These are phyloP conservation scores for Closterium sp. DNA, from an alignment of 139 green algal genomes.

Conservation along the genomic window DNA sequence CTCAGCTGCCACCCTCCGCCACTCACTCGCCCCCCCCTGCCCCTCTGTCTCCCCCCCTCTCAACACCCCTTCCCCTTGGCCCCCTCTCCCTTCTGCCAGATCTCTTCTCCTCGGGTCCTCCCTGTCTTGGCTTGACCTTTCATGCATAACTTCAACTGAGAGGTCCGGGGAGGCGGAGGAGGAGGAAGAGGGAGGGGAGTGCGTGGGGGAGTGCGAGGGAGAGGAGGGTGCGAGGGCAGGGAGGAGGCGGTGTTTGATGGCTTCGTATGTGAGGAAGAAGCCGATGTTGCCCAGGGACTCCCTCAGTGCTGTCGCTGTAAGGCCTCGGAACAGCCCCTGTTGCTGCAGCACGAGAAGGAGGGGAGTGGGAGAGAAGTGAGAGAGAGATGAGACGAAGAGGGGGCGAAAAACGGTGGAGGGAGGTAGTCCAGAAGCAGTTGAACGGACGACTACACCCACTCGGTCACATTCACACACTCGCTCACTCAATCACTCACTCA, in stretches of 20 bases:
- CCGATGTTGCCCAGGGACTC: conserved; percentile 42
- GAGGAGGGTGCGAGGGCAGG: neutral
- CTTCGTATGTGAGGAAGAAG: conserved; percentile 44
- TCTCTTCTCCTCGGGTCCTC: neutral
- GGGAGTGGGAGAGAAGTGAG: neutral
- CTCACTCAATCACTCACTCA: neutral
- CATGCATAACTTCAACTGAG: neutral
- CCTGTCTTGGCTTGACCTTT: neutral
- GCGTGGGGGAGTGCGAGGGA: neutral
- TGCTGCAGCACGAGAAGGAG: neutral
- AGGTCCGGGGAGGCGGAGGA: neutral
- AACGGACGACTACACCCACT: too few relatives aligned
- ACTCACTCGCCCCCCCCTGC: too few relatives aligned
- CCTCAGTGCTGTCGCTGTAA: conserved; percentile 17
- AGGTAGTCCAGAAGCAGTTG: too few relatives aligned
- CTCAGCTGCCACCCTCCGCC: neutral
- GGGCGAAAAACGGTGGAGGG: too few relatives aligned
- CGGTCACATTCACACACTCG: too few relatives aligned
- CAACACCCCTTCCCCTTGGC: neutral
- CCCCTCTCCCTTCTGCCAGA: neutral
- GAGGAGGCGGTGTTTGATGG: neutral
- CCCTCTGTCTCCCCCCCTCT: too few relatives aligned
- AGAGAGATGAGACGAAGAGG: neutral
- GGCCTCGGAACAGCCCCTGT: conserved; percentile 37
- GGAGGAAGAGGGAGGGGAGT: neutral